These are phyloP conservation scores for Ustilago trichophora DNA, from an alignment of 1,284 basidiomycete genomes.

Conservation along the genomic window DNA sequence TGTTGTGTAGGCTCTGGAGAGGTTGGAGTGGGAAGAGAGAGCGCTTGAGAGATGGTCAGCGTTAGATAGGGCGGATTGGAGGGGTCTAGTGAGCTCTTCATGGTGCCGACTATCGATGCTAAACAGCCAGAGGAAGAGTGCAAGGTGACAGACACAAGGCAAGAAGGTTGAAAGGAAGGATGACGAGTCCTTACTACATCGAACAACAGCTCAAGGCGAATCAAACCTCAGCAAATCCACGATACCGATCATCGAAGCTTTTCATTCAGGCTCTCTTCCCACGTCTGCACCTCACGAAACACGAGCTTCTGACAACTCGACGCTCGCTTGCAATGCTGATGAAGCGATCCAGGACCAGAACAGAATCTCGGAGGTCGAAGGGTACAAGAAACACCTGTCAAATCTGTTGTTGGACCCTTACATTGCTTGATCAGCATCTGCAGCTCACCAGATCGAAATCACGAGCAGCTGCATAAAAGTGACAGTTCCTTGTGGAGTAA, in stretches of 20 bases:
- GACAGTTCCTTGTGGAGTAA: too few relatives aligned
- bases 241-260: too few relatives aligned
- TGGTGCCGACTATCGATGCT: neutral
- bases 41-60: slow-evolving; percentile 40
- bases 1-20: slow-evolving; percentile 63
- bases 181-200: too few relatives aligned
- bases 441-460: slow-evolving; percentile 15
- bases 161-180: too few relatives aligned
- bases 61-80: slow-evolving; percentile 39
- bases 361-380: neutral
- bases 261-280: too few relatives aligned
- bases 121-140: neutral
- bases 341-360: neutral
- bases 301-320: too few relatives aligned
- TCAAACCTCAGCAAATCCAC: too few relatives aligned
- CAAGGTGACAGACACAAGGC: too few relatives aligned
- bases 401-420: slow-evolving; percentile 16
- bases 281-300: too few relatives aligned
- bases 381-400: slow-evolving; percentile 7
- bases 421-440: slow-evolving; percentile 34
- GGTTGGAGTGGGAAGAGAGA: slow-evolving; percentile 36
- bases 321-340: neutral
- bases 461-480: slow-evolving; percentile 6
- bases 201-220: too few relatives aligned
- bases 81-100: slow-evolving; percentile 18